Base-by-base conservation (phyloP, 164 flowering plant species). In the Platanus orientalis region DNA sequence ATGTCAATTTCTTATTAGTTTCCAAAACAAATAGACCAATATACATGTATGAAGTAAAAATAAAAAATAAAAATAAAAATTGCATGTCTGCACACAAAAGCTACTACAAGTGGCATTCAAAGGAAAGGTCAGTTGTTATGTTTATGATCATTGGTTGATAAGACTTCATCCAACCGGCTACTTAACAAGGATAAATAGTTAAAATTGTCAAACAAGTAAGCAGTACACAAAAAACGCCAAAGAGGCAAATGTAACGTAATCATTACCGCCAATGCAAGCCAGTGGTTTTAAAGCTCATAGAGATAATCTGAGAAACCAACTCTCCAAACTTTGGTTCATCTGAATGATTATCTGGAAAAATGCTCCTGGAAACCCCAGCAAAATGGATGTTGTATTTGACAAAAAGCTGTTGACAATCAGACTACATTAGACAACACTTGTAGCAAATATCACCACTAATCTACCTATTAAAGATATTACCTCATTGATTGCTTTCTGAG, bases 401-500 rank as follows among this genome's bases (percentile, higher is more conserved):
- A 78, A 91, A 94, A 55, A 94, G 85, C 99, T 94, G 88, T 64
- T 39, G 39, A 67, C 51, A 70, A 6, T 55, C 47, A 64, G 2
- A 61, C 28, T 58, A 27, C 20, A 66, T 57, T 32, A 56, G 60
- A 58, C 20, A 9, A 50, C 5, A 29, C 23, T 26, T 59, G 36
- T 10, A 44, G 23, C 47, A 53, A 65, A 61, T 1, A 51, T 7
- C 16, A 30, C 34, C 21, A 54, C 28, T 26, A 47, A 29, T 52
- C 48, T 48, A n/a, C 5, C 28, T 28, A 45, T 2, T 13, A n/a
- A 19, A 61, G 4, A 62, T 27, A 52, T 67, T 81, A 89, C 99
- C 93, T 89, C 99, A 69, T 71, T 88, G 67, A 94, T 94, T 62
- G 96, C 96, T 76, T 94, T 94, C 76, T 94, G 99, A 61, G 92